Evolutionary conservation across 805 yeast species (phyloP).

Genomic region (Saccharomycopsis olivae): DNA sequence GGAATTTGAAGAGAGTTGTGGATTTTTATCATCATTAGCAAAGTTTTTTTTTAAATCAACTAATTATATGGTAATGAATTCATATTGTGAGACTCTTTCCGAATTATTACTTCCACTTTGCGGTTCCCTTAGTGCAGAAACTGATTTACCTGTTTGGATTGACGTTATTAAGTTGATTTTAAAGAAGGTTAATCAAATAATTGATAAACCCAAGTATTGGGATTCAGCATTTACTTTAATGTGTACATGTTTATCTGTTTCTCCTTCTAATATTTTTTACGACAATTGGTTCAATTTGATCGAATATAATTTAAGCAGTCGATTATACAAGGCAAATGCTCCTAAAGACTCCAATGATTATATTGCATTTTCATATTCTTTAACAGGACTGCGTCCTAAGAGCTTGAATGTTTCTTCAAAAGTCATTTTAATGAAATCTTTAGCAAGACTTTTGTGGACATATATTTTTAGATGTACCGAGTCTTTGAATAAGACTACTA

Average conservation of each 20-base stretch:
- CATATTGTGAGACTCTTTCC: slow-evolving; percentile 79
- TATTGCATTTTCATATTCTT: slow-evolving; percentile 2
- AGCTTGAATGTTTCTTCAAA: neutral
- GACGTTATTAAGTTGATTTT: slow-evolving; percentile 62
- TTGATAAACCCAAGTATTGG: slow-evolving; percentile 44
- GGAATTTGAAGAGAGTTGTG: slow-evolving; percentile 86
- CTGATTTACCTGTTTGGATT: slow-evolving; percentile 92
- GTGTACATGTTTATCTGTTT: slow-evolving; percentile 66
- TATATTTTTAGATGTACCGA: slow-evolving; percentile 80
- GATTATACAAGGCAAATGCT: slow-evolving; percentile 9
- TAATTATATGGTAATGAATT: slow-evolving; percentile 53
- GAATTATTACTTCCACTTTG: slow-evolving; percentile 74
- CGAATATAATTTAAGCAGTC: slow-evolving; percentile 28
- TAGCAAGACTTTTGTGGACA: slow-evolving; percentile 80
- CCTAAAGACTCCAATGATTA: slow-evolving; percentile 12
- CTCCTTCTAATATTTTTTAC: slow-evolving; percentile 68
- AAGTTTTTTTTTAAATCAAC: slow-evolving; percentile 66
- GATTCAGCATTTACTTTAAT: slow-evolving; percentile 53
- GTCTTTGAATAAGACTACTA: slow-evolving; percentile 76
- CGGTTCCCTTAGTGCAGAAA: slow-evolving; percentile 82
- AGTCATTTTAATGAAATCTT: slow-evolving; percentile 41
- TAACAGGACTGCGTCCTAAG: slow-evolving; percentile 1
- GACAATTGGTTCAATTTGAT: slow-evolving; percentile 60
- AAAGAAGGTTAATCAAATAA: slow-evolving; percentile 29
- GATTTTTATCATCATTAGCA: slow-evolving; percentile 73